Base-by-base conservation (phyloP, 2,329 filamentous ascomycete genomes). In the Curvularia hawaiiensis region DNA sequence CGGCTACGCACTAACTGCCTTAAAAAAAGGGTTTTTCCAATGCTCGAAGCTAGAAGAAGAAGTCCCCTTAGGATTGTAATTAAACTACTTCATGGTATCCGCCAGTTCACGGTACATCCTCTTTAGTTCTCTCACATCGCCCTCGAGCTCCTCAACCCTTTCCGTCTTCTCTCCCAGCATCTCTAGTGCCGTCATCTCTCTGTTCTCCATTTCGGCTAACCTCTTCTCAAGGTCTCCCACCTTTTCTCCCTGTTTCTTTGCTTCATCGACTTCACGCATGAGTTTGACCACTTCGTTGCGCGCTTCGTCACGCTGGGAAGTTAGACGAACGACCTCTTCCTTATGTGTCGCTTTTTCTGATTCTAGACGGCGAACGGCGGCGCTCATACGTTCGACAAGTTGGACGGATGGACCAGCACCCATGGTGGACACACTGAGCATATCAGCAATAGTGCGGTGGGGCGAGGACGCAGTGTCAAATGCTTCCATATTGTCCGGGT, bases 81-180 rank as follows among this genome's bases (percentile, higher is more conserved):
- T 22, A 18, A 12, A 14, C 38, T 52, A 55, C 22, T 56, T 52
- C 14, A 56, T 9, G 11, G 56, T 56, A 56, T 59, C 52, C 6
- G 56, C 56, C 75, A 99, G 79, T 73, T 98, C 94, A 64, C 92
- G 87, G 80, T 98, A 98, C 84, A 99, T 97, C 71, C 88, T 89
- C 82, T 99, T 99, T 75, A 99, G 83, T 80, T 99, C 95, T 64
- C 88, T 83, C 52, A 99, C 90, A 81, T 98, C 95, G 12, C 90
- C 89, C 75, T 84, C 87, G 65, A 99, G 80, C 81, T 99, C 95
- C 72, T 97, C 92, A 2, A 97, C 93, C 71, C 90, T 81, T 81
- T 99, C 95, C 76, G 92, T 97, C 85, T 97, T 97, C 84, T 99
- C 95, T 1, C 95, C 95, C 55, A 99, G 79, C 87, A 98, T 89